Conservation (phyloP, 208 protist genomes). For the Naegleria gruberi region DNA sequence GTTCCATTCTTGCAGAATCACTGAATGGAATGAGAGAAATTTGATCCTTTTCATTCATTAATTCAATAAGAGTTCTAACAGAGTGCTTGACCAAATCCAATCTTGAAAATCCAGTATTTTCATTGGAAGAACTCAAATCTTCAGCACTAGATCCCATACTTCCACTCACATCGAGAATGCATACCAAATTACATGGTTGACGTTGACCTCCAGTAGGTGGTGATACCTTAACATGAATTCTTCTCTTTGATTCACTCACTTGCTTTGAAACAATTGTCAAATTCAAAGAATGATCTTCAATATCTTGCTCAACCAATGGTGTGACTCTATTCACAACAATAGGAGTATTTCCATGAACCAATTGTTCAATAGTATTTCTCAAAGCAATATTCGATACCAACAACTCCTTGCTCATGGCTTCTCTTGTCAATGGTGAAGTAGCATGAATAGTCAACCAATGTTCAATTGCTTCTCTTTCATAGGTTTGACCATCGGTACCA, state of each 20-base stretch:
- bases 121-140: not conserved
- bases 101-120: constrained; percentile 41
- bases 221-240: not conserved
- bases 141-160: not conserved
- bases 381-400: constrained; percentile 1
- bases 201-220: not conserved
- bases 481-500: not conserved
- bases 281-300: too few relatives aligned
- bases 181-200: not conserved
- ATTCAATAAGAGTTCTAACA: constrained; percentile 39
- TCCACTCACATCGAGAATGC: not conserved
- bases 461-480: not conserved
- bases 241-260: not conserved
- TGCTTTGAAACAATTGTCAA: not conserved
- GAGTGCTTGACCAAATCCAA: constrained; percentile 54
- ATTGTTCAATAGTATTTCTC: not conserved
- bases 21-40: constrained; percentile 40
- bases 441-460: not conserved
- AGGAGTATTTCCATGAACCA: not conserved
- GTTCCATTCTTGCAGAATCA: constrained; percentile 24
- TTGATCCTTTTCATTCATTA: constrained; percentile 28
- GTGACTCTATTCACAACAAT: too few relatives aligned
- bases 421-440: not conserved
- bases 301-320: too few relatives aligned
- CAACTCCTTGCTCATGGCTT: not conserved